These are phyloP conservation scores for Penicillium pulvis DNA, from an alignment of 495 filamentous ascomycete species.

Conservation along the genomic window DNA sequence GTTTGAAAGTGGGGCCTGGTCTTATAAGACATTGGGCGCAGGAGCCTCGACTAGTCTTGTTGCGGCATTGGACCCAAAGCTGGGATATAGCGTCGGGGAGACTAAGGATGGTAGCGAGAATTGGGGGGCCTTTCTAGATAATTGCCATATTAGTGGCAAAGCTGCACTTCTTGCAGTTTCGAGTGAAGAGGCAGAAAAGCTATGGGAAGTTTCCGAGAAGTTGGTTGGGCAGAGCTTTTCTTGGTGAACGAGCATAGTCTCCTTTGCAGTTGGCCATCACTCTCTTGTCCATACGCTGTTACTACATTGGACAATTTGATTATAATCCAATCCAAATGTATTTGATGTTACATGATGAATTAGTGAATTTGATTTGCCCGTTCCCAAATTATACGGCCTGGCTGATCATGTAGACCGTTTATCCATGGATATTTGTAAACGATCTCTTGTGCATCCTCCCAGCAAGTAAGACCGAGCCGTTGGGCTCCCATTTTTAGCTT, in stretches of 20 bases:
- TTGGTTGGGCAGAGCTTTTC: slow-evolving; percentile 51
- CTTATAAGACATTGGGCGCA: slow-evolving; percentile 30
- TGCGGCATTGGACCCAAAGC: slow-evolving; percentile 47
- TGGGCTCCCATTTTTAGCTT: slow-evolving; percentile 14
- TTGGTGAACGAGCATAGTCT: slow-evolving; percentile 16
- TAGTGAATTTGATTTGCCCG: too few relatives aligned
- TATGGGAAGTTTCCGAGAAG: slow-evolving; percentile 53
- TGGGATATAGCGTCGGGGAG: slow-evolving; percentile 24
- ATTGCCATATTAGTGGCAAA: slow-evolving; percentile 41
- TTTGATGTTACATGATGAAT: too few relatives aligned
- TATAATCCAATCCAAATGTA: too few relatives aligned
- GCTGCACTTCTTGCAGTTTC: slow-evolving; percentile 27
- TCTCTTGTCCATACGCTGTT: too few relatives aligned
- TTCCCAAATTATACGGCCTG: slow-evolving; percentile 18
- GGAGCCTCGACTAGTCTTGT: slow-evolving; percentile 47
- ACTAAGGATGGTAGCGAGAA: slow-evolving; percentile 33
- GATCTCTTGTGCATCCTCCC: slow-evolving; percentile 13
- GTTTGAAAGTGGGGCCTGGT: slow-evolving; percentile 19
- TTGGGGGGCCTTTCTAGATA: slow-evolving; percentile 40
- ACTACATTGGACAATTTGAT: too few relatives aligned
- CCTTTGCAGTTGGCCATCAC: too few relatives aligned
- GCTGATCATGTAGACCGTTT: slow-evolving; percentile 24
- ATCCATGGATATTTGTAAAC: slow-evolving; percentile 28
- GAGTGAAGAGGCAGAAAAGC: slow-evolving; percentile 46
- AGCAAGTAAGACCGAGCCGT: slow-evolving; percentile 15